Conservation (phyloP, 768 basidiomycete species). For the Kwoniella pini region DNA sequence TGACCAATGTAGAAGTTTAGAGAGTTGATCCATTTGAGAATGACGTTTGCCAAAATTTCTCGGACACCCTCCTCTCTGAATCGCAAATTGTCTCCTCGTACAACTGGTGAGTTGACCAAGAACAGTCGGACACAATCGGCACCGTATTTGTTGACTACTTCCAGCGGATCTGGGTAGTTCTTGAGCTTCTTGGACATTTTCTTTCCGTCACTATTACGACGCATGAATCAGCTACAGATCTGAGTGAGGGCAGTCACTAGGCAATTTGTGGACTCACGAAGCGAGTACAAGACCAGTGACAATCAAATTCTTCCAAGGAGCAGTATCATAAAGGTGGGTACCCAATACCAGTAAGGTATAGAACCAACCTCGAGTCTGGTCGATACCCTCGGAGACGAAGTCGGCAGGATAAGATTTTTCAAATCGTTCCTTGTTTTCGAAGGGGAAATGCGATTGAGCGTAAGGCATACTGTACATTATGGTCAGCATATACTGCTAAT, state of each 20-base stretch:
- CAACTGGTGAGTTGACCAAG: conserved; percentile 97
- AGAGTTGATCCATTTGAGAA: conserved; percentile 96
- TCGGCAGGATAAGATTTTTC: conserved; percentile 86
- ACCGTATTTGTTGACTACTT: conserved; percentile 86
- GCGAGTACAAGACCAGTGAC: conserved; percentile 94
- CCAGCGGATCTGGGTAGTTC: conserved; percentile 94
- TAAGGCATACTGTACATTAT: conserved; percentile 82
- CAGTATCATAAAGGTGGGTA: conserved; percentile 88
- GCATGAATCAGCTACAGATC: conserved; percentile 3
- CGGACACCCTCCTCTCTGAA: conserved; percentile 98
- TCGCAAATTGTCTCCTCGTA: conserved; percentile 93
- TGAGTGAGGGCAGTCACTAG: background rate
- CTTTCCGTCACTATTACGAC: conserved; percentile 75
- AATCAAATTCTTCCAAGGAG: conserved; percentile 98
- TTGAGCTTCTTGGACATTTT: conserved; percentile 99
- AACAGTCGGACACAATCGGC: conserved; percentile 97
- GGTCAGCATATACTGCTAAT: no score
- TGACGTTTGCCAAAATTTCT: conserved; percentile 92
- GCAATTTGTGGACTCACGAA: conserved; percentile 61
- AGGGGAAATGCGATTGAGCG: conserved; percentile 95
- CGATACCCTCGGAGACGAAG: conserved; percentile 97
- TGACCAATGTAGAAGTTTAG: conserved; percentile 99
- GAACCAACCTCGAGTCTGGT: conserved; percentile 99
- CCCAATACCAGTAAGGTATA: conserved; percentile 94
- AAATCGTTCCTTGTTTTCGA: conserved; percentile 90